A percentile compares a stretch with the other conserved stretches of the same genome.
Conservation (phyloP, 2,329 filamentous ascomycete species). For the Ceratocystis lukuohia region DNA sequence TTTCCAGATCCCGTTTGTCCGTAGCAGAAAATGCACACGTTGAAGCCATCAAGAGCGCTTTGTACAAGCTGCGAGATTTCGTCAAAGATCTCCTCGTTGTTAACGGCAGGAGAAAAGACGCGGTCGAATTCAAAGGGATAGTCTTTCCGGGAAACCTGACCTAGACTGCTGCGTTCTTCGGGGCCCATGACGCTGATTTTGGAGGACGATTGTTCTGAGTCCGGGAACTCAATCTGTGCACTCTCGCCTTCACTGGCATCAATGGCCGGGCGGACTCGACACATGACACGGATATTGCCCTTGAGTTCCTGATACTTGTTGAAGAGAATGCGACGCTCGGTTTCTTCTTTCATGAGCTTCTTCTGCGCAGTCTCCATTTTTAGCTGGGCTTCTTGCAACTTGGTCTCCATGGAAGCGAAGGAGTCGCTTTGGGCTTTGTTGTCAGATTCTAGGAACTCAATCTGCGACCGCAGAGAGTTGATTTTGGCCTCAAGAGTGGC, state of each 20-base stretch:
- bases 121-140: conserved; percentile 86
- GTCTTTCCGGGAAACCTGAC: conserved; percentile 59
- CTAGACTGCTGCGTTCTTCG: conserved; percentile 71
- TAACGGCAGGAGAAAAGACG: conserved; percentile 65
- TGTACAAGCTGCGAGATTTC: conserved; percentile 96
- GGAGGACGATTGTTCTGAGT: conserved; percentile 64
- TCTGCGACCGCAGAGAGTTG: conserved; percentile 63
- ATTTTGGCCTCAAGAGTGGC: conserved; percentile 60
- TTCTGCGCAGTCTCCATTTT: conserved; percentile 57
- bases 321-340: conserved; percentile 77
- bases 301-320: conserved; percentile 97
- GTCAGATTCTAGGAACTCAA: conserved; percentile 80
- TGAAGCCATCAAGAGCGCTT: conserved; percentile 91
- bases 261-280: conserved; percentile 70
- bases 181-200: conserved; percentile 75
- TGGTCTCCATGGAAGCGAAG: conserved; percentile 67
- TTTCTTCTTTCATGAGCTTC: conserved; percentile 84
- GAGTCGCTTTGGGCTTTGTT: conserved; percentile 78
- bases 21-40: conserved; percentile 98
- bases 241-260: conserved; percentile 45
- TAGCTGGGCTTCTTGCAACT: conserved; percentile 63
- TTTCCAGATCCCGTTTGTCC: conserved; percentile 96
- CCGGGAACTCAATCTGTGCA: conserved; percentile 65
- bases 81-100: conserved; percentile 80
- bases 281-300: conserved; percentile 97